Evolutionary conservation across 148 eudicot species (phyloP), one percentile per base, ranked within the genome.

Genomic region (Arctostaphylos glauca): DNA sequence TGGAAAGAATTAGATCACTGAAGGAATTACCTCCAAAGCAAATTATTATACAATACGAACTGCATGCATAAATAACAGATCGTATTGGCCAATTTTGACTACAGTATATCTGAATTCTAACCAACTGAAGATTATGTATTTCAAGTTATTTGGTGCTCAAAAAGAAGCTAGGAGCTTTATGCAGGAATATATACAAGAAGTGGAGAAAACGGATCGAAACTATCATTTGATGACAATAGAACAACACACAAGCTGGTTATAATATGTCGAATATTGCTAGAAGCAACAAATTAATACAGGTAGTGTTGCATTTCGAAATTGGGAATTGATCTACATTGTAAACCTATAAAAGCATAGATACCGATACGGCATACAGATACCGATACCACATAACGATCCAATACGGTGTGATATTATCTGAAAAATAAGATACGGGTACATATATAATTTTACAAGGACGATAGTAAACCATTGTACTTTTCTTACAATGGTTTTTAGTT

Each of bases 161-260:
- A 47, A 48, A n/a, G 43, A 74, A 48, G 80, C 80, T 9, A 60
- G 5, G 31, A 56, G 10, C 18, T 77, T 77, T 59, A 56, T 77
- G 31, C 38, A 43, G 81, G 49, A 5, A 78, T 43, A 59, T 46
- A 79, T 44, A 23, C 18, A 62, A 66, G 72, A 80, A 23, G 15
- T 38, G 72, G 44, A 48, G 56, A 13, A 79, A 66, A 55, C 3
- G 12, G 53, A 48, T 48, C 44, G 2, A 31, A 31, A 66, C 18
- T 64, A 38, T 48, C n/a, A 66, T 49, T 64, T 2, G 47, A 13
- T 5, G 23, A 3, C 6, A 74, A 64, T 62, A 47, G 8, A 41
- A 5, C 23, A 49, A 19, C 21, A 15, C 58, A 66, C 56, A 56
- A 80, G 73, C 50, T 46, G 73, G 43, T 64, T 23, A 31, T 12